Percentiles rank a stretch among this genome's conserved stretches.
phyloP scores from a whole-genome alignment of 164 flowering plant genomes.

The Dillenia turbinata region DNA sequence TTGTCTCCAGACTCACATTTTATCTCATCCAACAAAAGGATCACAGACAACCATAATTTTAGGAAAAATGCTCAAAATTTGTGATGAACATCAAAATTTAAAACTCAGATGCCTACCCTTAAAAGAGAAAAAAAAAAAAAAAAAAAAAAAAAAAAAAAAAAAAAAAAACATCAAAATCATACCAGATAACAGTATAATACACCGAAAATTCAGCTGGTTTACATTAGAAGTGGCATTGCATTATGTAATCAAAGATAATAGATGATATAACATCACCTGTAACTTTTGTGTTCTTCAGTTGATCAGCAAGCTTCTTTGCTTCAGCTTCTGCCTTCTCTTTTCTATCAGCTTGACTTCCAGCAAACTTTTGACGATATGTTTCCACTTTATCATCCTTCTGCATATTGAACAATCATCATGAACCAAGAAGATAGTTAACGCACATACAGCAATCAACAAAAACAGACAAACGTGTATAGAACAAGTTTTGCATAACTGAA shows the following conservation, averaged over 20 bases:
- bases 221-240: neutral
- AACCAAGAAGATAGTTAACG: no score
- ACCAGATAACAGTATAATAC: neutral
- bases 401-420: slow-evolving; percentile 1
- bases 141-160: neutral
- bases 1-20: no score
- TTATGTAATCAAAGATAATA: neutral
- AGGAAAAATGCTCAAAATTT: no score
- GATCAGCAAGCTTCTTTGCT: slow-evolving; percentile 52
- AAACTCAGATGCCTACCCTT: neutral
- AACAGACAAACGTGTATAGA: no score
- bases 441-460: no score
- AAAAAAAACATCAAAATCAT: neutral
- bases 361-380: slow-evolving; percentile 52
- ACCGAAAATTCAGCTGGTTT: neutral
- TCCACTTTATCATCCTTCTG: slow-evolving; percentile 82
- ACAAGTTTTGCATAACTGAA: neutral
- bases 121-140: neutral
- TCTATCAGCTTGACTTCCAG: slow-evolving; percentile 96
- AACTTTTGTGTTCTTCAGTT: slow-evolving; percentile 60
- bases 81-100: no score
- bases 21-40: no score
- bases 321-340: slow-evolving; percentile 66
- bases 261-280: slow-evolving; percentile 37
- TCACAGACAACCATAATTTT: no score